Percentiles rank a stretch among this genome's conserved stretches.
phyloP scores from a whole-genome alignment of 768 basidiomycete genomes.

The Boletellus emodensis region DNA sequence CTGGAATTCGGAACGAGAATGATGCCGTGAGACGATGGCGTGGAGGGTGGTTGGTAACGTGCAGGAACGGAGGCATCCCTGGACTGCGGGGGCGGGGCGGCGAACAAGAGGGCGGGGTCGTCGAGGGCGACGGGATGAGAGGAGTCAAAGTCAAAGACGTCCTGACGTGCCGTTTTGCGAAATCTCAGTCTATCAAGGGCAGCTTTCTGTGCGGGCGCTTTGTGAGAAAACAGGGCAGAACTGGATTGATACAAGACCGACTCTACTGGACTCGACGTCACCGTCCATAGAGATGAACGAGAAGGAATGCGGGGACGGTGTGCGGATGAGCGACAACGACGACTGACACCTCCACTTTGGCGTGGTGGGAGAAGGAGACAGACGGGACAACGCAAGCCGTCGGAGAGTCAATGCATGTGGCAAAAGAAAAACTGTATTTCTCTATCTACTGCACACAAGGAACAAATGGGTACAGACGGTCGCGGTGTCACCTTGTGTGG shows the following conservation, averaged over 20 bases:
- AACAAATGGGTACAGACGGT: constrained; percentile 19
- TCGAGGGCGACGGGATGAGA: constrained; percentile 61
- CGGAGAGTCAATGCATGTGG: constrained; percentile 55
- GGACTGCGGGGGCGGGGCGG: constrained; percentile 57
- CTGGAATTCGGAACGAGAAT: constrained; percentile 79
- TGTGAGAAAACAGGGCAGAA: constrained; percentile 29
- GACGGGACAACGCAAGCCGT: constrained; percentile 35
- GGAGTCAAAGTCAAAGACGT: constrained; percentile 23
- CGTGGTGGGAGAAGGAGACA: constrained; percentile 21
- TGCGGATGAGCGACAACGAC: constrained; percentile 10
- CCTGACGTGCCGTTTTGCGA: constrained; percentile 39
- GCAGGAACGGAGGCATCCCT: constrained; percentile 70
- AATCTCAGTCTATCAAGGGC: constrained; percentile 45
- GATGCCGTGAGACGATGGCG: constrained; percentile 46
- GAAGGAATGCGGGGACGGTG: constrained; percentile 16
- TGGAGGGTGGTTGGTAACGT: constrained; percentile 51
- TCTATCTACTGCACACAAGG: constrained; percentile 31
- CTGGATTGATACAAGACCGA: constrained; percentile 36
- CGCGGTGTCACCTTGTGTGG: constrained; percentile 4
- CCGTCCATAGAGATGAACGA: constrained; percentile 46
- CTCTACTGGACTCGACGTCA: constrained; percentile 47
- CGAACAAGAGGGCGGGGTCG: constrained; percentile 43
- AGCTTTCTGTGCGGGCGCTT: constrained; percentile 38
- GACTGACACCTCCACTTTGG: constrained; percentile 11
- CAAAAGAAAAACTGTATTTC: constrained; percentile 38